Conservation (phyloP, 768 basidiomycete species). For the Naganishia vaughanmartiniae region DNA sequence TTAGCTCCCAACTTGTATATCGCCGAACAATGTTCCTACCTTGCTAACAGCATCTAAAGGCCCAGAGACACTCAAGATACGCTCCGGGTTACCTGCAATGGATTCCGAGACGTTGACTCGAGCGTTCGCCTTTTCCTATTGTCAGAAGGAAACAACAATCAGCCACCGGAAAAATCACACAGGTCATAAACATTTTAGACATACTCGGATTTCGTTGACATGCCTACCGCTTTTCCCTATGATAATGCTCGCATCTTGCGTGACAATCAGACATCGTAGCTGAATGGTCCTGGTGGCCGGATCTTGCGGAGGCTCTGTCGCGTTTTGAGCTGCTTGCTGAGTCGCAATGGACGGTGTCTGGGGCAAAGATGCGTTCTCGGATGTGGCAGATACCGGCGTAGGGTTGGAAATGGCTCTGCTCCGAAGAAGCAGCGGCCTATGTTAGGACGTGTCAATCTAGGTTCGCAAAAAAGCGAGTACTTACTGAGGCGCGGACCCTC, state of each 20-base stretch:
- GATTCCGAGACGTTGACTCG: conserved; percentile 96
- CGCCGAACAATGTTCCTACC: conserved; percentile 56
- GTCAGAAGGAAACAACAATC: background rate
- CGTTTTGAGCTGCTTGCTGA: conserved; percentile 32
- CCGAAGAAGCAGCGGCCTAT: background rate
- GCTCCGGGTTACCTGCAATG: conserved; percentile 98
- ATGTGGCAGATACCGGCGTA: conserved; percentile 17
- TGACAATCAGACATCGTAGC: conserved; percentile 97
- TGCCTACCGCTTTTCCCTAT: conserved; percentile 94
- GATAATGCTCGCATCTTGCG: conserved; percentile 98
- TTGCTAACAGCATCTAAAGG: conserved; percentile 98
- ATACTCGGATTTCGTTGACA: conserved; percentile 94
- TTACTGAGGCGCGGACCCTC: conserved; percentile 2
- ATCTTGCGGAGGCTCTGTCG: conserved; percentile 39
- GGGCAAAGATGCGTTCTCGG: conserved; percentile 24
- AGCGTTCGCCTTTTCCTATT: conserved; percentile 74
- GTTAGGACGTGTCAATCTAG: background rate
- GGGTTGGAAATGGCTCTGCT: conserved; percentile 21
- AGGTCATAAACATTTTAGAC: conserved; percentile 12
- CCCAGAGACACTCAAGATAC: conserved; percentile 93
- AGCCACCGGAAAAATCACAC: background rate
- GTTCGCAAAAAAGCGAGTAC: background rate
- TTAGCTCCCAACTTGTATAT: background rate
- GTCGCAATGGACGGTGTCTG: conserved; percentile 23
- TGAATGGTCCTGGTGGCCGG: conserved; percentile 69